These are phyloP conservation scores for Discostella stelligeroides DNA, from an alignment of 108 stramenopile species.

Conservation along the genomic window DNA sequence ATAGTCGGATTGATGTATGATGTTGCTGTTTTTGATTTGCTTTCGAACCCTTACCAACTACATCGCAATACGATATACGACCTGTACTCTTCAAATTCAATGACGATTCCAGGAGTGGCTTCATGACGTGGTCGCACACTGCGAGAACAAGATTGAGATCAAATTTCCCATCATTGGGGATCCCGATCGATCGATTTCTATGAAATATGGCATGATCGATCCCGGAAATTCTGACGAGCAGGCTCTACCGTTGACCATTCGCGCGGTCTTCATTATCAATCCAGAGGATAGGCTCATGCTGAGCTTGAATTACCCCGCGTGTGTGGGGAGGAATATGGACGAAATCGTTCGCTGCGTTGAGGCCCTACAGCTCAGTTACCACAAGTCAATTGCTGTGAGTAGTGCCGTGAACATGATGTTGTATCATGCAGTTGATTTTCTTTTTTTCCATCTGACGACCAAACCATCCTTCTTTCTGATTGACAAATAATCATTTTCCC, in stretches of 20 bases:
- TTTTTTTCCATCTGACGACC: neutral
- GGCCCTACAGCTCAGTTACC: constrained; percentile 65
- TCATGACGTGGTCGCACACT: constrained; percentile 72
- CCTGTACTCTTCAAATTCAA: too few species aligned
- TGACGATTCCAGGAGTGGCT: constrained; percentile 82
- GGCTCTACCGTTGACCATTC: constrained; percentile 70
- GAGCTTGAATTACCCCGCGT: constrained; percentile 80
- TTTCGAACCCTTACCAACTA: too few species aligned
- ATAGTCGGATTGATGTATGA: too few species aligned
- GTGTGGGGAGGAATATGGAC: constrained; percentile 83
- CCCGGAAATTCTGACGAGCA: constrained; percentile 60
- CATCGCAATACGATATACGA: too few species aligned
- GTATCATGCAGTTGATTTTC: neutral
- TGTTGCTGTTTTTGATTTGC: too few species aligned
- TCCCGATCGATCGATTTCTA: constrained; percentile 66
- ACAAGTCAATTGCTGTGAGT: constrained; percentile 56
- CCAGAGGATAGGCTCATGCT: constrained; percentile 85
- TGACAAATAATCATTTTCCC: too few species aligned
- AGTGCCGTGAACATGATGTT: neutral
- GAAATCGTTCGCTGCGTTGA: constrained; percentile 81
- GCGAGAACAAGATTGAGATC: constrained; percentile 64
- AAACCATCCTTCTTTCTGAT: neutral
- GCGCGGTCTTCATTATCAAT: constrained; percentile 81
- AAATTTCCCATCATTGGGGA: constrained; percentile 88
- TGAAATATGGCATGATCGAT: constrained; percentile 72